Evolutionary conservation across 2,329 filamentous ascomycete genomes (phyloP).

Genomic region (Cordyceps militaris): DNA sequence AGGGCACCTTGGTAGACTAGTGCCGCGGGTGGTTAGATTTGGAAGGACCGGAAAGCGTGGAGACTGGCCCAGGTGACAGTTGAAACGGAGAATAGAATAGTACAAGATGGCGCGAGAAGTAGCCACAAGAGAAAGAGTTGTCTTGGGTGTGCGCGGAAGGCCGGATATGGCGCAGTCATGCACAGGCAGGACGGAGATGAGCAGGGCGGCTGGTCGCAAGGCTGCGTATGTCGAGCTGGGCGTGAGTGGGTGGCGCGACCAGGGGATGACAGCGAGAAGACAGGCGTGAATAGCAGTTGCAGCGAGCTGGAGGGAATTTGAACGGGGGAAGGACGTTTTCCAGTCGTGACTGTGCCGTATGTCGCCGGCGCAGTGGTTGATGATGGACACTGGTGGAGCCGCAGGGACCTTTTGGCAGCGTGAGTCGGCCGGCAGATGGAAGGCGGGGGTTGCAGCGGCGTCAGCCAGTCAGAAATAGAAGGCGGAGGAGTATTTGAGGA

Average conservation of each 20-base stretch:
- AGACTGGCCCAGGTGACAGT: not conserved
- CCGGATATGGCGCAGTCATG: conserved; percentile 3
- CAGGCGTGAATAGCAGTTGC: not conserved
- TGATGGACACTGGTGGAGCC: conserved; percentile 9
- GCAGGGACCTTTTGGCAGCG: conserved; percentile 1
- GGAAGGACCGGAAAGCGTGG: conserved; percentile 9
- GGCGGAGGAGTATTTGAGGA: not conserved
- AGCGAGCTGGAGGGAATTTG: not conserved
- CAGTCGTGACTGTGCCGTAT: not conserved
- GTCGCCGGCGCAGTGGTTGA: conserved; percentile 4
- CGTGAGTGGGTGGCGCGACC: not conserved
- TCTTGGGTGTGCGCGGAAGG: conserved; percentile 1
- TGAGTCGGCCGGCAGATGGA: conserved; percentile 10
- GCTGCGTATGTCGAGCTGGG: not conserved
- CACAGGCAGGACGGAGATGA: not conserved
- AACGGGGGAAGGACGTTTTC: not conserved
- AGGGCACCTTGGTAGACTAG: conserved; percentile 20
- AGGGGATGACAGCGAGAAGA: not conserved
- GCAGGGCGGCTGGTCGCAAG: not conserved
- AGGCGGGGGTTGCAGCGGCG: not conserved
- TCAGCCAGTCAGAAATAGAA: not conserved
- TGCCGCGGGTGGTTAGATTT: conserved; percentile 16
- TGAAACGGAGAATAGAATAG: conserved; percentile 7
- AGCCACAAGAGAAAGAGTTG: not conserved
- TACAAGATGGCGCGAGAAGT: not conserved